phyloP scores from a whole-genome alignment of 768 basidiomycete genomes.

The Suillus clintonianus region DNA sequence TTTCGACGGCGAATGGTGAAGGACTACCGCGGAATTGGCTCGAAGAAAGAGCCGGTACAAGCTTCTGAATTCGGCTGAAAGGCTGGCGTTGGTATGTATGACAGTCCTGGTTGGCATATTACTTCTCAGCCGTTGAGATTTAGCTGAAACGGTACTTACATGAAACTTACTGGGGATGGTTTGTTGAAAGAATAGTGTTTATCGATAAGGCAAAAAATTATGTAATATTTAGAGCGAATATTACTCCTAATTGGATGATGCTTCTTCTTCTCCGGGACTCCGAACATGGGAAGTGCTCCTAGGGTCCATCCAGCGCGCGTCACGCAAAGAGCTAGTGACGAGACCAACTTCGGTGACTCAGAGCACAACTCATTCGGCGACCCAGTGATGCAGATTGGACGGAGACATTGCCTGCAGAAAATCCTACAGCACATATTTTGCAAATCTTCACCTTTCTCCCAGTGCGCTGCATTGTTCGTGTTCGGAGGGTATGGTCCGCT shows the following conservation, averaged over 20 bases:
- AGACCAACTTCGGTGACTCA: background rate
- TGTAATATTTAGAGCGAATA: background rate
- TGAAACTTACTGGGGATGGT: background rate
- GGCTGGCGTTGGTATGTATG: background rate
- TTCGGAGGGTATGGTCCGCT: background rate
- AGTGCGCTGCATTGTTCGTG: background rate
- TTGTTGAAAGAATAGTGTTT: background rate
- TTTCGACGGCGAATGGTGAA: constrained; percentile 50
- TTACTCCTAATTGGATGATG: no score
- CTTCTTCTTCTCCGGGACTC: no score
- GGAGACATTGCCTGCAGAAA: background rate
- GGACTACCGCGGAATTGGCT: constrained; percentile 55
- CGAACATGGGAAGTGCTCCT: background rate
- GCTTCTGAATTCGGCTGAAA: constrained; percentile 48
- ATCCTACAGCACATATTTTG: no score
- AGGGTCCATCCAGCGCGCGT: background rate
- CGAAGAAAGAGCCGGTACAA: constrained; percentile 63
- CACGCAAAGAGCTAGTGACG: background rate
- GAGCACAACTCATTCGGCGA: background rate
- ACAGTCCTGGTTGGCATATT: background rate
- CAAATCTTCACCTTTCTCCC: background rate
- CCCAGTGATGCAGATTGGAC: background rate
- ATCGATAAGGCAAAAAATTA: background rate
- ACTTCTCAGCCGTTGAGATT: background rate
- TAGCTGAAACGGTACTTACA: background rate